Evolutionary conservation across 305 asterid genomes (phyloP), one percentile per base, ranked within the genome.

Genomic region (Ajuga reptans): DNA sequence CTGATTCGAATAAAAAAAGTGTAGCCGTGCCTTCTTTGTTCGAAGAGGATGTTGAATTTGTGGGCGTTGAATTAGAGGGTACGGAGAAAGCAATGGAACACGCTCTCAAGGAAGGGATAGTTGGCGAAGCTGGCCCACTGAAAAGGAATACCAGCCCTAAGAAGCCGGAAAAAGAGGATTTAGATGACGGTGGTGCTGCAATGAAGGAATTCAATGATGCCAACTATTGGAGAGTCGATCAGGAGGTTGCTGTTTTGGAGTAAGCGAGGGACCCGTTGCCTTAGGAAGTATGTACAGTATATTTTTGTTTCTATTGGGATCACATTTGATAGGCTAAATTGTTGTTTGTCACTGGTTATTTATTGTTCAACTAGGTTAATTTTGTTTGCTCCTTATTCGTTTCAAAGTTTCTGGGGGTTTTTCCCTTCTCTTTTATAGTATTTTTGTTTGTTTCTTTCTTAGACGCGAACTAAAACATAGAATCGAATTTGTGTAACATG

Each of bases 221-320:
- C 39, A 93, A 90, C 68, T 90, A 90, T 69, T 93, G 99, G 99
- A 90, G 91, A 80, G 99, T 90, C 10, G 99, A 93, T 59, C 99
- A 90, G 73, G 96, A 90, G 72, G 95, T 86, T 71, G 80, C 92
- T 0, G 94, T 90, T 33, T 76, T 79, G 82, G 98, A 90, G 79
- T 91, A 73, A 83, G 59, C 50, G 47, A 21, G 57, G 69, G 41
- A 21, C 49, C 52, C 24, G 52, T 37, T 7, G 52, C 62, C 27
- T n/a, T n/a, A 66, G 64, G 66, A 42, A 62, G 39, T 73, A 63
- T 87, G 88, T 88, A 85, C 87, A 84, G 82, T 81, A 76, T 80
- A 79, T 64, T 75, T 81, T 77, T 73, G 80, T 78, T 77, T 74
- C 57, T 50, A 66, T 65, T 47, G 80, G 79, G 78, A 60, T 62